Evolutionary conservation across 2,329 filamentous ascomycete genomes (phyloP), one percentile per base, ranked within the genome.

Genomic region (Penicillium frequentans): DNA sequence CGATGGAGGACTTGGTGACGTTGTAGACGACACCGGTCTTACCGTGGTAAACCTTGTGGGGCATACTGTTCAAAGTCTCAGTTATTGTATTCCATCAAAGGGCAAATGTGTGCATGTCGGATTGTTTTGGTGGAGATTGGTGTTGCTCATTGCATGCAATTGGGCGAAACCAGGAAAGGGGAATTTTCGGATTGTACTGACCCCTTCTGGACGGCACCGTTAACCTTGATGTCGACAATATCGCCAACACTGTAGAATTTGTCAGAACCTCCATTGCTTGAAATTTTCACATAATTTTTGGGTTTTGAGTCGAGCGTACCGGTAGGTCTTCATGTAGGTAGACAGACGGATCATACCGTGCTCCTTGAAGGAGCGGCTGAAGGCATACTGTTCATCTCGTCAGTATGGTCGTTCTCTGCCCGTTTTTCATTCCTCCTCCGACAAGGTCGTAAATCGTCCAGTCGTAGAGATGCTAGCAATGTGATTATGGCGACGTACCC

Each of bases 1-100:
- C 95, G 78, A 99, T 92, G 68, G 95, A 90, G 73, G 87, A 90
- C 88, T 97, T 96, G 83, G 93, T 95, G 75, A 99, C 95, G 86
- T 99, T 99, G 90, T 96, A 96, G 82, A 96, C 84, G 74, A 96
- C 90, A 78, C 92, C 92, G 66, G 93, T 96, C 90, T 98, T 98
- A 77, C 93, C 95, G 87, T 98, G 93, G 89, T 96, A 97, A 83
- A 96, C 90, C 87, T 97, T 97, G 89, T 93, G 92, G 74, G 93
- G 93, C 91, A 96, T 95, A 85, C 91, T 92, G 74, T 78, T 51
- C 39, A 29, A 49, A 54, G 24, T 55, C 60, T 65, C 62, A 60
- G 59, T 64, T 37, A 50, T 49, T 49, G 21, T 47, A 42, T 54
- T 57, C 23, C 50, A 43, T 54, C 33, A 43, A 54, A 33, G 24